Evolutionary conservation across 805 yeast genomes (phyloP).

Genomic region (Candida xyloterini): DNA sequence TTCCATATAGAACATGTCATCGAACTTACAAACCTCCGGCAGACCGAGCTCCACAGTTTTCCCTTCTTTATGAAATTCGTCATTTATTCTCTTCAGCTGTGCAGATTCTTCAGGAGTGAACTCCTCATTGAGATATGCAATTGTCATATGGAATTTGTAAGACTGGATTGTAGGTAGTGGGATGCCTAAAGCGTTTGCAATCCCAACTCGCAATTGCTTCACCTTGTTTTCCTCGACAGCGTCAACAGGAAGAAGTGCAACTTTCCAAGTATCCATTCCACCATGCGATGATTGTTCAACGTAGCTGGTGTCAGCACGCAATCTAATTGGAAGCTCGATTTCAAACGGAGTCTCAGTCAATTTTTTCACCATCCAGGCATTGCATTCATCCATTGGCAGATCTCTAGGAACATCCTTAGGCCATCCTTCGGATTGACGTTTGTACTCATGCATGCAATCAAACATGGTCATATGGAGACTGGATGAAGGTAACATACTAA

Average conservation of each 20-base stretch:
- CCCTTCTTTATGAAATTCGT: constrained; percentile 10
- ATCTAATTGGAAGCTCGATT: constrained; percentile 15
- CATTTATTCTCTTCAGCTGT: constrained; percentile 9
- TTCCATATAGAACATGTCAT: constrained; percentile 22
- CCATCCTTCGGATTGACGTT: constrained; percentile 17
- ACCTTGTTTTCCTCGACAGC: constrained; percentile 12
- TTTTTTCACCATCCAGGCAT: constrained; percentile 13
- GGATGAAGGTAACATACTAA: constrained; percentile 20
- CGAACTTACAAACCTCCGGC: constrained; percentile 20
- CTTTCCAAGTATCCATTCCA: constrained; percentile 21
- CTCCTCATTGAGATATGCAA: constrained; percentile 17
- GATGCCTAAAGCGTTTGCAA: constrained; percentile 12
- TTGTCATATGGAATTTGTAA: constrained; percentile 18
- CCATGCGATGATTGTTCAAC: constrained; percentile 12
- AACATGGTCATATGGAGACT: constrained; percentile 20
- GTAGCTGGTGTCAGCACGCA: constrained; percentile 13
- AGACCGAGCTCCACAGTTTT: constrained; percentile 12
- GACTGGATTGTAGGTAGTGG: constrained; percentile 4
- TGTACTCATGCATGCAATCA: constrained; percentile 17
- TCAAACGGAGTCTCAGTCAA: constrained; percentile 6
- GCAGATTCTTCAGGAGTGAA: constrained; percentile 17
- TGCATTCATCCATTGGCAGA: constrained; percentile 16
- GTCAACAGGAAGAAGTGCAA: constrained; percentile 14
- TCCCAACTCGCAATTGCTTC: constrained; percentile 6
- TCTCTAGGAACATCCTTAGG: constrained; percentile 15